Evolutionary conservation across 2,329 filamentous ascomycete species (phyloP).

Genomic region (Fusarium torreyae): DNA sequence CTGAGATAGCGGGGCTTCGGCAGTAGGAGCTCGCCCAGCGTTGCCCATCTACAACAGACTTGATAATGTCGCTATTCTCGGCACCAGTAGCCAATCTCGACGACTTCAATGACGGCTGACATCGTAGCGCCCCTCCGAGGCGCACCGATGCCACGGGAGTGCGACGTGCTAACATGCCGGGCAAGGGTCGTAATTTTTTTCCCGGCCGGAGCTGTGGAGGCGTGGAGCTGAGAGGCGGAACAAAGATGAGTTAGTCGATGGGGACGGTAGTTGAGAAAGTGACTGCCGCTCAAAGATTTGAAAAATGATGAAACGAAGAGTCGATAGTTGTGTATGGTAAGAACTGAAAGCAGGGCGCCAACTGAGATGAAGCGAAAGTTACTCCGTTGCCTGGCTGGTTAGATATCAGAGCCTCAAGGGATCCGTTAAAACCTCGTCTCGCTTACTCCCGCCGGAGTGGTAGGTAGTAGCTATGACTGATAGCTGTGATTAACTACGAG

Average conservation of each 20-base stretch:
- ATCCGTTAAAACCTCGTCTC: slow-evolving; percentile 11
- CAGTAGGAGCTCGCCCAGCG: slow-evolving; percentile 38
- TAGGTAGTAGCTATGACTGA: slow-evolving; percentile 4
- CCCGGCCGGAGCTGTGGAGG: slow-evolving; percentile 23
- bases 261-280: slow-evolving; percentile 21
- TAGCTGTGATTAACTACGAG: slow-evolving; percentile 6
- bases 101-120: slow-evolving; percentile 23
- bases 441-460: slow-evolving; percentile 15
- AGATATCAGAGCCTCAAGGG: slow-evolving; percentile 23
- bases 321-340: not conserved
- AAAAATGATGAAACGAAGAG: not conserved
- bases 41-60: slow-evolving; percentile 17
- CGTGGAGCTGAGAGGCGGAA: slow-evolving; percentile 33
- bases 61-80: slow-evolving; percentile 14
- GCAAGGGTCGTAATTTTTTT: slow-evolving; percentile 8
- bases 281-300: slow-evolving; percentile 6
- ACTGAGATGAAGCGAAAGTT: slow-evolving; percentile 9
- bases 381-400: slow-evolving; percentile 15
- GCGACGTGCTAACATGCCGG: slow-evolving; percentile 42
- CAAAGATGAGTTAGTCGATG: slow-evolving; percentile 14
- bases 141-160: slow-evolving; percentile 39
- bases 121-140: slow-evolving; percentile 38
- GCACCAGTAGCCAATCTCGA: slow-evolving; percentile 17
- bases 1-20: slow-evolving; percentile 38
- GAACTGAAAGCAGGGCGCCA: not conserved